Evolutionary conservation across 495 filamentous ascomycete genomes (phyloP).

Genomic region (Viridothelium virens): DNA sequence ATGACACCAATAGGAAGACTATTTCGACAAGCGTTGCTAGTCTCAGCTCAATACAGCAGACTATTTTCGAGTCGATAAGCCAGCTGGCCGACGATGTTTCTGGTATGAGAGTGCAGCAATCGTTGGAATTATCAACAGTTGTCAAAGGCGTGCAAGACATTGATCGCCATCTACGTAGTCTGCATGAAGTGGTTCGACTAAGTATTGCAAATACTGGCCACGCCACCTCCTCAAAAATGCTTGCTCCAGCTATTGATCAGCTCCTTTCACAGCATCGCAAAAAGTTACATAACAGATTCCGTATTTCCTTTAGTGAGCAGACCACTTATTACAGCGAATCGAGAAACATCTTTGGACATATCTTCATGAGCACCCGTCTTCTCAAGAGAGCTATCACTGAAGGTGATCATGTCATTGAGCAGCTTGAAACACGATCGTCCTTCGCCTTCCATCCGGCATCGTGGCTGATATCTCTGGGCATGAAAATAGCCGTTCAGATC

Average conservation of each 20-base stretch:
- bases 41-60: conserved; percentile 5
- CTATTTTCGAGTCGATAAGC: conserved; percentile 1
- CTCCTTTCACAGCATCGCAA: conserved; percentile 11
- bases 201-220: conserved; percentile 12
- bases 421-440: conserved; percentile 8
- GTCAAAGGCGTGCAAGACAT: conserved; percentile 9
- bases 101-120: conserved; percentile 9
- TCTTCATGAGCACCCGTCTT: conserved; percentile 10
- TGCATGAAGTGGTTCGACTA: conserved; percentile 5
- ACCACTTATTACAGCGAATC: conserved; percentile 8
- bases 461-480: conserved; percentile 11
- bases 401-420: conserved; percentile 7
- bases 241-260: not conserved
- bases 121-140: conserved; percentile 9
- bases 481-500: conserved; percentile 10
- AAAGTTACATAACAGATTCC: conserved; percentile 10
- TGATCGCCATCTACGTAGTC: conserved; percentile 10
- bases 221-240: conserved; percentile 3
- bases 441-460: conserved; percentile 11
- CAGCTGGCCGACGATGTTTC: conserved; percentile 10
- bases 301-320: conserved; percentile 9
- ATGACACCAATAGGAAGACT: conserved; percentile 10
- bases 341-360: conserved; percentile 5
- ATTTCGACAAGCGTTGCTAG: conserved; percentile 6
- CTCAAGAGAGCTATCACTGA: conserved; percentile 12